A percentile compares a stretch with the other conserved stretches of the same genome.
Conservation (phyloP, 2,329 filamentous ascomycete genomes). For the Fusarium annulatum region DNA sequence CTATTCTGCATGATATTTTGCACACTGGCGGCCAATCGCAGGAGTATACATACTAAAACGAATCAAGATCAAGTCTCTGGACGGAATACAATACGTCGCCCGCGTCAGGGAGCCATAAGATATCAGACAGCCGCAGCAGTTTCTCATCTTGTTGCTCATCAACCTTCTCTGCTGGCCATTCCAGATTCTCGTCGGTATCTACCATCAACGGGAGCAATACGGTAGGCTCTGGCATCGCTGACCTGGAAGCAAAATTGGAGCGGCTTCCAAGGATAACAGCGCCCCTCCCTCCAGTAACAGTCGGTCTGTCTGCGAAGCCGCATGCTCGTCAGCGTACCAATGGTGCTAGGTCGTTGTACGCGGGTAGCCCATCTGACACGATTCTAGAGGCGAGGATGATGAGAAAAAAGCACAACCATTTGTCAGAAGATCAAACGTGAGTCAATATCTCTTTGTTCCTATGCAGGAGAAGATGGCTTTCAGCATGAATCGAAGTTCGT, state of each 20-base stretch:
- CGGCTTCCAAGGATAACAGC: conserved; percentile 40
- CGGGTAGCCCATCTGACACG: conserved; percentile 26
- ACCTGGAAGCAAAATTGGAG: conserved; percentile 54
- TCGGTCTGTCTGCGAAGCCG: conserved; percentile 14
- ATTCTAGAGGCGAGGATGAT: conserved; percentile 28
- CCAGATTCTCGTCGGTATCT: conserved; percentile 65
- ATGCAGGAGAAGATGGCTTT: neutral
- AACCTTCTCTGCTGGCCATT: conserved; percentile 59
- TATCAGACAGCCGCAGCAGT: conserved; percentile 64
- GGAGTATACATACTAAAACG: conserved; percentile 14
- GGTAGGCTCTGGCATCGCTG: conserved; percentile 49
- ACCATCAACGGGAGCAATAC: conserved; percentile 58
- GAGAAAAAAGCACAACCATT: conserved; percentile 36
- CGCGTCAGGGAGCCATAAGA: conserved; percentile 41
- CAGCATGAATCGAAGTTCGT: neutral
- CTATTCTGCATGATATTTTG: neutral
- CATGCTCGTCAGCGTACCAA: conserved; percentile 11
- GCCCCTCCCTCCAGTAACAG: conserved; percentile 14
- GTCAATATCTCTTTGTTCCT: neutral
- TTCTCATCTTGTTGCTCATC: conserved; percentile 62
- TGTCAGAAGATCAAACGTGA: conserved; percentile 43
- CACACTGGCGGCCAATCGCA: neutral
- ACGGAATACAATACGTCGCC: conserved; percentile 31
- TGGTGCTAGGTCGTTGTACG: conserved; percentile 1
- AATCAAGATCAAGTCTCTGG: conserved; percentile 38